phyloP scores from a whole-genome alignment of 2,329 filamentous ascomycete species.

The Botrytis squamosa region DNA sequence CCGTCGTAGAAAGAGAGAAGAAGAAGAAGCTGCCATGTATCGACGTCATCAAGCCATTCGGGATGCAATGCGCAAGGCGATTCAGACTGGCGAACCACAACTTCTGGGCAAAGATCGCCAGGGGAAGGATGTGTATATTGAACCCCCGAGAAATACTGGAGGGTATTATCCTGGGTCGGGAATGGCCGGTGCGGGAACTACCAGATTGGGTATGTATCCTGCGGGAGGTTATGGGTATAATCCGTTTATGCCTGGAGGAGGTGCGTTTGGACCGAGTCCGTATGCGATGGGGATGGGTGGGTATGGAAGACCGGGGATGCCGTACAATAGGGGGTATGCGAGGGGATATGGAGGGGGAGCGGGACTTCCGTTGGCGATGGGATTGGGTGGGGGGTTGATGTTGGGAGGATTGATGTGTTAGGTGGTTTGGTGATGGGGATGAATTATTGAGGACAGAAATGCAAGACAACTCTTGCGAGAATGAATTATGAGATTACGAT shows the following conservation, averaged over 20 bases:
- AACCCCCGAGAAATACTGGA: conserved; percentile 45
- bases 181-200: conserved; percentile 29
- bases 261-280: conserved; percentile 25
- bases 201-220: not conserved
- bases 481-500: not conserved
- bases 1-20: conserved; percentile 47
- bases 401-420: conserved; percentile 45
- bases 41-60: conserved; percentile 51
- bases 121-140: conserved; percentile 57
- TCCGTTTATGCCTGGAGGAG: conserved; percentile 44
- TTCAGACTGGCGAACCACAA: conserved; percentile 55
- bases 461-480: not conserved
- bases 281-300: conserved; percentile 44
- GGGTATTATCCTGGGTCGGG: conserved; percentile 8
- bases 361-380: conserved; percentile 46
- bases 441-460: not conserved
- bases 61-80: conserved; percentile 50
- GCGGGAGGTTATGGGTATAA: conserved; percentile 45
- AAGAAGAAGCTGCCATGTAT: conserved; percentile 49
- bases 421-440: not conserved
- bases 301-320: conserved; percentile 48
- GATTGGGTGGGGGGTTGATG: conserved; percentile 48
- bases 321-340: conserved; percentile 48
- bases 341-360: conserved; percentile 47
- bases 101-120: conserved; percentile 53